Evolutionary conservation across 2,329 filamentous ascomycete species (phyloP).

Genomic region (Cercospora citrullina): DNA sequence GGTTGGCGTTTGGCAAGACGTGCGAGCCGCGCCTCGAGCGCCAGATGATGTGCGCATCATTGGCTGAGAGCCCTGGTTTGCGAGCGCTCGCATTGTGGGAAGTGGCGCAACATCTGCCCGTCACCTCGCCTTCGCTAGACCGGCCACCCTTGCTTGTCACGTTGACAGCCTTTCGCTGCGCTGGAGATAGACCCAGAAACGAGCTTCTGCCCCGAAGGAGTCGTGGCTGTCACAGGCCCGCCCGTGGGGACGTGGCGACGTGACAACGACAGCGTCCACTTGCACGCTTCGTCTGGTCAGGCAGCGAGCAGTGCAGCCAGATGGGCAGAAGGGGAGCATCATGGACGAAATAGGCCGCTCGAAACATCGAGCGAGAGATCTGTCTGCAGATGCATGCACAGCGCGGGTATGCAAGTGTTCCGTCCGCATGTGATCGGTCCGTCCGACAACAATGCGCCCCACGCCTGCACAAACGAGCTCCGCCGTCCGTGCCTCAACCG

Average conservation of each 20-base stretch:
- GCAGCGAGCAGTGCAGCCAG: not conserved
- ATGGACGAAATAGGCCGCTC: not conserved
- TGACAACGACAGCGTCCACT: not conserved
- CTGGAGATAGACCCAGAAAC: conserved; percentile 24
- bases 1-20: conserved; percentile 20
- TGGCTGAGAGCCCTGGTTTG: conserved; percentile 20
- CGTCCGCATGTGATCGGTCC: conserved; percentile 21
- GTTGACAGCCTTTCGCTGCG: conserved; percentile 19
- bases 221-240: not conserved
- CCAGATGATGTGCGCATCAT: conserved; percentile 8
- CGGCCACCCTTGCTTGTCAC: conserved; percentile 23
- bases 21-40: conserved; percentile 26
- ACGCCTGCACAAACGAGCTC: conserved; percentile 7
- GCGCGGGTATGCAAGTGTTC: conserved; percentile 14
- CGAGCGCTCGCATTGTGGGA: conserved; percentile 18
- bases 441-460: conserved; percentile 17
- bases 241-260: not conserved
- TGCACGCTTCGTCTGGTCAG: not conserved
- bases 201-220: not conserved
- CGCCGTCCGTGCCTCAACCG: conserved; percentile 5
- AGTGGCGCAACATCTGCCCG: conserved; percentile 27
- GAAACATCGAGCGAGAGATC: conserved; percentile 8
- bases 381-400: conserved; percentile 11
- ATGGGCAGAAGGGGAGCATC: not conserved
- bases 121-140: conserved; percentile 24